These are phyloP conservation scores for Halenospora varia DNA, from an alignment of 495 filamentous ascomycete genomes.

Conservation along the genomic window DNA sequence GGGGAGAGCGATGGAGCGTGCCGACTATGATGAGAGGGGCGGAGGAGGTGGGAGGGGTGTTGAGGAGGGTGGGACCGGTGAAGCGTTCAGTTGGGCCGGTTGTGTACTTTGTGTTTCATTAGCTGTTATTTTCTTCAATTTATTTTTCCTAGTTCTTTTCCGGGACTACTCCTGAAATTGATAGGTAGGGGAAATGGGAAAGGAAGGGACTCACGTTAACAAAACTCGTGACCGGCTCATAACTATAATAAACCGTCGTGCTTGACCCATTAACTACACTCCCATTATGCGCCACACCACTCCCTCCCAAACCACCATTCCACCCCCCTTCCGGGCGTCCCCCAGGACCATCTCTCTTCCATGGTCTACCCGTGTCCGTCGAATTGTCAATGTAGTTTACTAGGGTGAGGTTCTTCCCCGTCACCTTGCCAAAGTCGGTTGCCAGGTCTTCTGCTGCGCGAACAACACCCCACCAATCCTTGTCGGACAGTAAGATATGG, in stretches of 20 bases:
- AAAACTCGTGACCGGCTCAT: slow-evolving; percentile 37
- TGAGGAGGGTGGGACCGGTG: slow-evolving; percentile 36
- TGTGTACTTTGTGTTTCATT: slow-evolving; percentile 37
- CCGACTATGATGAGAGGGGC: slow-evolving; percentile 64
- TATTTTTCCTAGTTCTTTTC: neutral
- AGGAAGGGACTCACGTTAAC: slow-evolving; percentile 38
- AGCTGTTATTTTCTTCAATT: too few relatives aligned
- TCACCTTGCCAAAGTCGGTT: slow-evolving; percentile 67
- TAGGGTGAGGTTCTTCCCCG: slow-evolving; percentile 55
- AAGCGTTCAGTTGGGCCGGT: slow-evolving; percentile 39
- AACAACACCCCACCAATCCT: slow-evolving; percentile 65
- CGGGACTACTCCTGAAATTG: neutral
- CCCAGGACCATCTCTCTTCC: neutral
- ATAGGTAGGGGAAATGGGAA: neutral
- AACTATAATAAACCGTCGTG: slow-evolving; percentile 37
- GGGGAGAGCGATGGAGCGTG: slow-evolving; percentile 57
- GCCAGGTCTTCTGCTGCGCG: slow-evolving; percentile 63
- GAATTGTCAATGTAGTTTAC: slow-evolving; percentile 31
- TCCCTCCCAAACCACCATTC: neutral
- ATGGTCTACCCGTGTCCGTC: neutral
- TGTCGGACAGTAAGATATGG: slow-evolving; percentile 47
- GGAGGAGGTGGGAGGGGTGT: slow-evolving; percentile 38
- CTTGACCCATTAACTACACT: too few relatives aligned
- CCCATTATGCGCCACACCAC: too few relatives aligned
- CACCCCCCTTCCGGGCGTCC: neutral